Conservation (phyloP, 1,139 yeast genomes). For the Suhomyces bokatorum region DNA sequence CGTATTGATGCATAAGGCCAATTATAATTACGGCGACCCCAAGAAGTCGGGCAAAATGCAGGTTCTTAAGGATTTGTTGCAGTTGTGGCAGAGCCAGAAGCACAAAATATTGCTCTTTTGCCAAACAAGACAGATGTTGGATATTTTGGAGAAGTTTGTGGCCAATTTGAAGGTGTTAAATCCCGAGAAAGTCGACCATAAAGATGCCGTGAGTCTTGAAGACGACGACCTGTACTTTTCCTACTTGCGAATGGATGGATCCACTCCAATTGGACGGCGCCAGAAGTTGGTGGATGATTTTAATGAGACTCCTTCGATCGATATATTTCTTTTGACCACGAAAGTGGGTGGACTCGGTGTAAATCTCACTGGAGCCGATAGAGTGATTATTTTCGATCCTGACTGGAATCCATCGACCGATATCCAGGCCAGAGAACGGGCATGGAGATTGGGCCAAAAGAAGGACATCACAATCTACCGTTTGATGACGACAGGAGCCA, state of each 20-base stretch:
- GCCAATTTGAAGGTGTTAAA: slow-evolving; percentile 37
- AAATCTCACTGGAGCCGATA: slow-evolving; percentile 90
- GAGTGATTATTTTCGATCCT: slow-evolving; percentile 93
- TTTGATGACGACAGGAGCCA: slow-evolving; percentile 91
- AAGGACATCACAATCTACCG: slow-evolving; percentile 91
- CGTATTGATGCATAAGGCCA: slow-evolving; percentile 37
- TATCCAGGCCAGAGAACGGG: slow-evolving; percentile 93
- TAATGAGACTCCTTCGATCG: slow-evolving; percentile 57
- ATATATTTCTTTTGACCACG: slow-evolving; percentile 81
- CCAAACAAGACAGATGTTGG: slow-evolving; percentile 93
- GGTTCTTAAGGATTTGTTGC: slow-evolving; percentile 74
- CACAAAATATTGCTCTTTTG: slow-evolving; percentile 83
- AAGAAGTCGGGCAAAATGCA: slow-evolving; percentile 85
- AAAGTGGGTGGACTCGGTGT: slow-evolving; percentile 96
- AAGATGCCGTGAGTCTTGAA: slow-evolving; percentile 15
- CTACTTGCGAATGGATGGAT: slow-evolving; percentile 90
- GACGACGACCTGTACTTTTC: slow-evolving; percentile 27
- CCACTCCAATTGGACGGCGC: slow-evolving; percentile 75
- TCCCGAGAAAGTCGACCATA: slow-evolving; percentile 12
- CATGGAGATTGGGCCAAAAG: slow-evolving; percentile 96
- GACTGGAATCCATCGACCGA: slow-evolving; percentile 99
- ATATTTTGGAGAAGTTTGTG: slow-evolving; percentile 69
- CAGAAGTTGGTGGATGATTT: slow-evolving; percentile 80
- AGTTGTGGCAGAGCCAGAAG: slow-evolving; percentile 73
- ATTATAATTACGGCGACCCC: slow-evolving; percentile 63